A percentile compares a stretch with the other conserved stretches of the same genome.
Conservation (phyloP, 352 stramenopile species). For the Globisporangium takayamanum region DNA sequence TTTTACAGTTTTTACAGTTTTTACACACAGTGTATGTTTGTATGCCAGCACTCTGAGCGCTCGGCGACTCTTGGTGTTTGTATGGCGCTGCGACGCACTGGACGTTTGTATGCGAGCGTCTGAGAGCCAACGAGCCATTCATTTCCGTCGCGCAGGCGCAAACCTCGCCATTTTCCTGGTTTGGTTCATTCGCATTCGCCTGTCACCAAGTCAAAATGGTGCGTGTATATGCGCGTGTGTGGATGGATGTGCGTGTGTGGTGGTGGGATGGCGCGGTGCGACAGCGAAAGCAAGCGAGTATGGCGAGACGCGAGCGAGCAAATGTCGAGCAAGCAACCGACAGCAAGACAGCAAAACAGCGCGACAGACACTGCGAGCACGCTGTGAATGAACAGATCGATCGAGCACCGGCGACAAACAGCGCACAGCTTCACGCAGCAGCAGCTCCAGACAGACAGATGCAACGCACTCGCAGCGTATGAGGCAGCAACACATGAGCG, state of each 20-base stretch:
- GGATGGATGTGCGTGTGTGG: background rate
- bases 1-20: too few relatives aligned
- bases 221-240: conserved; percentile 5
- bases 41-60: background rate
- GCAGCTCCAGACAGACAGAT: too few relatives aligned
- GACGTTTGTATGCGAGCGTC: conserved; percentile 33
- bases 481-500: too few relatives aligned
- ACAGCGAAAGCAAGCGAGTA: background rate
- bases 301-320: background rate
- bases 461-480: too few relatives aligned
- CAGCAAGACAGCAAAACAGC: background rate
- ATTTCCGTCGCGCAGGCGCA: conserved; percentile 40
- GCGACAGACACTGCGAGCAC: background rate
- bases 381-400: too few relatives aligned
- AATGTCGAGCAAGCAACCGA: background rate
- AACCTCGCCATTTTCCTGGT: conserved; percentile 20
- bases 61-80: conserved; percentile 21
- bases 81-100: conserved; percentile 25
- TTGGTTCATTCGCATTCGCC: conserved; percentile 77
- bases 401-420: background rate
- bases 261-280: background rate
- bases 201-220: conserved; percentile 89
- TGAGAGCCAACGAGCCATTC: conserved; percentile 76
- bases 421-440: background rate
- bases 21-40: too few relatives aligned